Conservation (phyloP, 768 basidiomycete genomes). For the Leccinum broughii region DNA sequence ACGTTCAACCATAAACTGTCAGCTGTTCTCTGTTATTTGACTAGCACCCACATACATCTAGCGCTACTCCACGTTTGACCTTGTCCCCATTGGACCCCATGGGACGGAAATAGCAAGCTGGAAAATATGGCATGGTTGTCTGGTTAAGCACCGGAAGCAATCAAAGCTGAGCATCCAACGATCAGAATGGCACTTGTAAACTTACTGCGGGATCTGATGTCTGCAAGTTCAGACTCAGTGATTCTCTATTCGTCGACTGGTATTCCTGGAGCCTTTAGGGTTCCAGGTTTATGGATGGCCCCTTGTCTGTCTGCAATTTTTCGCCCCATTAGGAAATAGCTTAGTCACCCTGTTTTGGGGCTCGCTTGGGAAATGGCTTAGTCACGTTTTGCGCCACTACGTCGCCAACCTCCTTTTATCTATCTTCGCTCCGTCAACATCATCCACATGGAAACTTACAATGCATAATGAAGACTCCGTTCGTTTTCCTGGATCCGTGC, state of each 20-base stretch:
- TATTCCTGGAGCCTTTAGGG: neutral
- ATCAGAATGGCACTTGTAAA: neutral
- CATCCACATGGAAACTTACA: too few species aligned
- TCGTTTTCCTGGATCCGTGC: too few species aligned
- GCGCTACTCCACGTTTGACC: neutral
- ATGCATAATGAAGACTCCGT: too few species aligned
- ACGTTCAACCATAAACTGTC: too few species aligned
- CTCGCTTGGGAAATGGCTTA: too few species aligned
- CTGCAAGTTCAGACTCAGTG: neutral
- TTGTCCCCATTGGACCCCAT: neutral
- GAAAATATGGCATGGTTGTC: neutral
- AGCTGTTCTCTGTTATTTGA: neutral
- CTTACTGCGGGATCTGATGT: neutral
- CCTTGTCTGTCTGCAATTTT: too few species aligned
- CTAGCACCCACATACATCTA: neutral
- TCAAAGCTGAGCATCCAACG: neutral
- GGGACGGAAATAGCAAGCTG: neutral
- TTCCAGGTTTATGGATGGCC: too few species aligned
- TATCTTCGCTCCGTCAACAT: too few species aligned
- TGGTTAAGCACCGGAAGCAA: neutral
- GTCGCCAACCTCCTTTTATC: too few species aligned
- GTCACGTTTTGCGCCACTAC: too few species aligned
- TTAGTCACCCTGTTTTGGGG: too few species aligned
- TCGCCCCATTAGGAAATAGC: too few species aligned
- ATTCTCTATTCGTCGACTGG: neutral